phyloP scores from a whole-genome alignment of 352 stramenopile species.

The Phytophthora syringae region DNA sequence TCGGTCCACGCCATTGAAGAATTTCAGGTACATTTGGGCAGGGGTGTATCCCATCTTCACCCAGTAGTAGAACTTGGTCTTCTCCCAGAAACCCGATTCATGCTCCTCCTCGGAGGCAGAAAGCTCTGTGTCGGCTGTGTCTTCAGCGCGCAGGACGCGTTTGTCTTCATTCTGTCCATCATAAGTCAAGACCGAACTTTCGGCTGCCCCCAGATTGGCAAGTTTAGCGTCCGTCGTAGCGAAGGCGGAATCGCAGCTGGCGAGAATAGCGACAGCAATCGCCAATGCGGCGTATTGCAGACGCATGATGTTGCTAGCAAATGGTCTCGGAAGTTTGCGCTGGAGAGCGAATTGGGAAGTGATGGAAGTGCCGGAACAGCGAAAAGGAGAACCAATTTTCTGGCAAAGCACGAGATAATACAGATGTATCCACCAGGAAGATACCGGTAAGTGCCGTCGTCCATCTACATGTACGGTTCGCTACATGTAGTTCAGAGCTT shows the following conservation, averaged over 20 bases:
- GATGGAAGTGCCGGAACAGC: constrained; percentile 1
- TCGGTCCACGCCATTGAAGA: constrained; percentile 18
- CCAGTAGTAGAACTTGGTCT: constrained; percentile 21
- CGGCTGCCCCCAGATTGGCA: background rate
- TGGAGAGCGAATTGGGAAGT: constrained; percentile 16
- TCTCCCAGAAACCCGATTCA: constrained; percentile 8
- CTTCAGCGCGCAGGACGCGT: constrained; percentile 1
- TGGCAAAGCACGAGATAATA: constrained; percentile 21
- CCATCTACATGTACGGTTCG: no score
- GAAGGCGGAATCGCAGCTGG: constrained; percentile 1
- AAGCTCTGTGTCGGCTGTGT: background rate
- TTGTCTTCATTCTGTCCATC: constrained; percentile 3
- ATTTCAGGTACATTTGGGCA: constrained; percentile 12
- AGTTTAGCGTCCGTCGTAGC: constrained; percentile 1
- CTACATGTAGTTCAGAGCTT: no score
- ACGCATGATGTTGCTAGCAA: constrained; percentile 9
- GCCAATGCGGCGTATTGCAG: constrained; percentile 6
- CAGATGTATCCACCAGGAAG: no score
- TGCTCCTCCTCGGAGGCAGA: background rate
- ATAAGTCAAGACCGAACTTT: constrained; percentile 3
- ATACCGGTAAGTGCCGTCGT: no score
- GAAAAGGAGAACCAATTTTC: constrained; percentile 1
- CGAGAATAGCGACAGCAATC: constrained; percentile 4
- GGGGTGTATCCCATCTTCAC: constrained; percentile 12
- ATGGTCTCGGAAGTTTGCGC: background rate